Percentiles rank a stretch among this genome's conserved stretches.
Evolutionary conservation across 2,329 filamentous ascomycete species (phyloP).

Genomic region (Falciphora oryzae): DNA sequence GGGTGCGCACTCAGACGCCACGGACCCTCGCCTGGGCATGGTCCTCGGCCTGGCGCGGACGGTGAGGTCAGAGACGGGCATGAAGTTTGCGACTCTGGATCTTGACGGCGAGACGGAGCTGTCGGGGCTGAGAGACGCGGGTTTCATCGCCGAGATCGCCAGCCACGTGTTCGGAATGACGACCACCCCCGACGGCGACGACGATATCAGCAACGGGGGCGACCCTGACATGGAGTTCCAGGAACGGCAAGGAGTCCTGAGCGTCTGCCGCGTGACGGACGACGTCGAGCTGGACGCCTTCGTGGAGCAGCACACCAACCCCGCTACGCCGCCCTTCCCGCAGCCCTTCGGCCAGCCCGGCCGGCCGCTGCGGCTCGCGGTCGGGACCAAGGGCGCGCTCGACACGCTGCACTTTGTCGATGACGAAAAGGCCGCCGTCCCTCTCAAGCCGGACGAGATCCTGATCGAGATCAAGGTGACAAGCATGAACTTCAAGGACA

Average conservation of each 20-base stretch:
- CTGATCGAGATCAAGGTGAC: slow-evolving; percentile 22
- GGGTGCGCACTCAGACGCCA: slow-evolving; percentile 27
- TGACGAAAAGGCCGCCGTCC: slow-evolving; percentile 10
- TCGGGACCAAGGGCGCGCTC: slow-evolving; percentile 19
- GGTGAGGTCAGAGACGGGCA: slow-evolving; percentile 26
- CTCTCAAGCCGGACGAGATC: slow-evolving; percentile 16
- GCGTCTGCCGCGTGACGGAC: slow-evolving; percentile 9
- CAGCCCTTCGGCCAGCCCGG: slow-evolving; percentile 14
- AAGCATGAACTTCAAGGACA: slow-evolving; percentile 29
- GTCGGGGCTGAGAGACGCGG: slow-evolving; percentile 13
- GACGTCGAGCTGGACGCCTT: slow-evolving; percentile 12
- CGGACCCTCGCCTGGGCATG: slow-evolving; percentile 27
- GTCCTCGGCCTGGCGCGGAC: slow-evolving; percentile 27
- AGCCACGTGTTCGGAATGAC: slow-evolving; percentile 10
- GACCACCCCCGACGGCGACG: neutral
- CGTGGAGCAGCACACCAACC: slow-evolving; percentile 13
- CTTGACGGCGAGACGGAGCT: slow-evolving; percentile 18
- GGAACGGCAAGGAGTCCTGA: slow-evolving; percentile 8
- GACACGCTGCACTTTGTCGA: slow-evolving; percentile 22
- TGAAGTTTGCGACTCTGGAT: slow-evolving; percentile 28
- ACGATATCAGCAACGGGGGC: neutral
- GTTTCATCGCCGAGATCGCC: slow-evolving; percentile 8
- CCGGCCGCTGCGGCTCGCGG: slow-evolving; percentile 16
- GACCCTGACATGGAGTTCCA: slow-evolving; percentile 15
- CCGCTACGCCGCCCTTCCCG: slow-evolving; percentile 10